Evolutionary conservation across 1,284 basidiomycete genomes (phyloP).

Genomic region (Cryptococcus sp.): DNA sequence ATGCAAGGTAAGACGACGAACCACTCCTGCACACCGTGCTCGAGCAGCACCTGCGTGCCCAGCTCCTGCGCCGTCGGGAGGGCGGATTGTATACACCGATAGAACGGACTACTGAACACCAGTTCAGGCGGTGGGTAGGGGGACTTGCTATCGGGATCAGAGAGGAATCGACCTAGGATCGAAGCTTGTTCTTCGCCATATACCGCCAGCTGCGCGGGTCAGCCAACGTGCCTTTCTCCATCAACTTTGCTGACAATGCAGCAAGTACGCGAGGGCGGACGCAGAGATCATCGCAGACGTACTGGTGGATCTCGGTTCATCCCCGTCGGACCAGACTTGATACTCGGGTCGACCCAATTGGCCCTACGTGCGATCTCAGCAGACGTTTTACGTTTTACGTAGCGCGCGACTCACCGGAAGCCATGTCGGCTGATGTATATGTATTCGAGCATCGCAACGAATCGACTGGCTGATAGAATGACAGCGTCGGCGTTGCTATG

Average conservation of each 20-base stretch:
- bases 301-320: slow-evolving; percentile 57
- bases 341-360: slow-evolving; percentile 48
- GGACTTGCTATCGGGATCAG: slow-evolving; percentile 16
- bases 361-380: slow-evolving; percentile 17
- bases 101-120: slow-evolving; percentile 52
- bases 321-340: slow-evolving; percentile 52
- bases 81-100: slow-evolving; percentile 58
- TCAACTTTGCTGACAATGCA: background rate
- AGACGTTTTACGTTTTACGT: no score
- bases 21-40: slow-evolving; percentile 58
- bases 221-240: background rate
- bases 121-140: slow-evolving; percentile 44
- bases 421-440: slow-evolving; percentile 58
- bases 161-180: slow-evolving; percentile 40
- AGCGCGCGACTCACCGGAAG: slow-evolving; percentile 41
- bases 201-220: slow-evolving; percentile 47
- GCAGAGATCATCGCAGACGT: slow-evolving; percentile 8
- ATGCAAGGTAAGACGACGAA: slow-evolving; percentile 32
- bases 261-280: background rate
- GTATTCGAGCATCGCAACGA: slow-evolving; percentile 51
- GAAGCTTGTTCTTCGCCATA: slow-evolving; percentile 52
- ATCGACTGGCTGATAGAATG: background rate
- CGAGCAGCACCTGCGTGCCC: slow-evolving; percentile 38
- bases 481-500: no score
- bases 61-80: slow-evolving; percentile 43